Evolutionary conservation across 1,139 yeast genomes (phyloP), one percentile per base, ranked within the genome.

Genomic region (Geotrichum cucujoidarum): DNA sequence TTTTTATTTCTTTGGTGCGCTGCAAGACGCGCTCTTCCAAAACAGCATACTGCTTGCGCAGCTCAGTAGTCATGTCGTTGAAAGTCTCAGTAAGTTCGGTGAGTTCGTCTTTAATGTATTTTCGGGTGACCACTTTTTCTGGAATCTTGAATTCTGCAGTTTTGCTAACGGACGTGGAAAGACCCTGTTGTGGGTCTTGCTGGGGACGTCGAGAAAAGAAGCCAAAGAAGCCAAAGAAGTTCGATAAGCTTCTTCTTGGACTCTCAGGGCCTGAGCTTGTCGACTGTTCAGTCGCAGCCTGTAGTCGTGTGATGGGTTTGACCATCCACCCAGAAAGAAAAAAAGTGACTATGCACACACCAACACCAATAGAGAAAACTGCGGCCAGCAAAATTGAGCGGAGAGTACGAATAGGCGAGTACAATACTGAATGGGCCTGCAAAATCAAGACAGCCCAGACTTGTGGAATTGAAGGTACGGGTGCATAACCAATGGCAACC

Each of bases 51-150:
- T 90, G 97, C 56, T 80, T 77, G 51, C 87, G 89, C 40, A 92
- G 72, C 60, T 90, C 97, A 59, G 82, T 89, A 4, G 95, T 83
- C 97, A 92, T 90, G 34, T 84, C 83, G 60, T 90, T 89, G 65
- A 90, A 92, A 0, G 96, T 90, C 49, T 85, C 95, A 0, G 96
- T 83, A 49, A 92, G 72, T 58, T 89, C 96, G 0, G 94, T 83
- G 47, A 92, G 73, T 65, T 92, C 98, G 68, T 92, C 97, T 43
- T 81, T 76, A 59, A 90, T 57, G 41, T 55, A 58, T 17, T 61
- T 51, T 5, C 57, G 44, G 2, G 61, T 54, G 2, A 59, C 55
- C 10, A 67, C 66, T 46, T 60, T 60, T 27, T 61, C 66, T 3
- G 71, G 71, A 24, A 62, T 54, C 37, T 57, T 48, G 50, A 62